phyloP scores from a whole-genome alignment of 2,329 filamentous ascomycete species.

The Colletotrichum navitas region DNA sequence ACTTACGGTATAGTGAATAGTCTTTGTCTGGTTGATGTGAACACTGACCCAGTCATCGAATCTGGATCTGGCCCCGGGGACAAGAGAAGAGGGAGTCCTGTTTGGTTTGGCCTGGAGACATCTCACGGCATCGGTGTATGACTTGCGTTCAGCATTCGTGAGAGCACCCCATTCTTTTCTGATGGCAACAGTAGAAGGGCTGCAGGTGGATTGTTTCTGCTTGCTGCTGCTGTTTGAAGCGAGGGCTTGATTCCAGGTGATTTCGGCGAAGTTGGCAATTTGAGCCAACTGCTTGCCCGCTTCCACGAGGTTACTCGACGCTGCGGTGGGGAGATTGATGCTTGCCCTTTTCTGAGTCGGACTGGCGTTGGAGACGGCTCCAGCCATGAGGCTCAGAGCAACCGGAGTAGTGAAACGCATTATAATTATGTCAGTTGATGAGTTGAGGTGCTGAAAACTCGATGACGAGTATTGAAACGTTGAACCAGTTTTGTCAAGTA shows the following conservation, averaged over 20 bases:
- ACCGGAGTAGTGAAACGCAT: neutral
- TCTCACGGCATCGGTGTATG: slow-evolving; percentile 59
- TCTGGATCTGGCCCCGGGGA: slow-evolving; percentile 57
- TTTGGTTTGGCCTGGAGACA: slow-evolving; percentile 58
- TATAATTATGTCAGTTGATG: neutral
- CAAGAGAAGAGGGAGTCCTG: slow-evolving; percentile 49
- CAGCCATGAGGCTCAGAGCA: neutral
- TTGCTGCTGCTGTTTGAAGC: neutral
- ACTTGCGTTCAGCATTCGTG: neutral
- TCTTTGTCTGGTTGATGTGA: slow-evolving; percentile 61
- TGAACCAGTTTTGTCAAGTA: neutral
- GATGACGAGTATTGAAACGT: too few species aligned
- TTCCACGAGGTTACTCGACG: neutral
- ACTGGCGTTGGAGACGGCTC: neutral
- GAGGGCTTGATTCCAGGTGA: neutral
- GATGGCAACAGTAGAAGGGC: neutral
- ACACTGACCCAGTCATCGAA: slow-evolving; percentile 65
- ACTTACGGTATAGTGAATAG: slow-evolving; percentile 55
- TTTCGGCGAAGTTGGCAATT: neutral
- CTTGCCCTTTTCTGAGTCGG: neutral
- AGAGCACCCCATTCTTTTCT: neutral
- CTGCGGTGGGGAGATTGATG: neutral
- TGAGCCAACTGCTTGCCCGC: neutral
- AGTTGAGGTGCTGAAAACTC: neutral
- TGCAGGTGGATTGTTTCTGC: neutral